A percentile compares a stretch with the other conserved stretches of the same genome.
Conservation (phyloP, 1,284 basidiomycete genomes). For the Trichosporon coremiiforme region DNA sequence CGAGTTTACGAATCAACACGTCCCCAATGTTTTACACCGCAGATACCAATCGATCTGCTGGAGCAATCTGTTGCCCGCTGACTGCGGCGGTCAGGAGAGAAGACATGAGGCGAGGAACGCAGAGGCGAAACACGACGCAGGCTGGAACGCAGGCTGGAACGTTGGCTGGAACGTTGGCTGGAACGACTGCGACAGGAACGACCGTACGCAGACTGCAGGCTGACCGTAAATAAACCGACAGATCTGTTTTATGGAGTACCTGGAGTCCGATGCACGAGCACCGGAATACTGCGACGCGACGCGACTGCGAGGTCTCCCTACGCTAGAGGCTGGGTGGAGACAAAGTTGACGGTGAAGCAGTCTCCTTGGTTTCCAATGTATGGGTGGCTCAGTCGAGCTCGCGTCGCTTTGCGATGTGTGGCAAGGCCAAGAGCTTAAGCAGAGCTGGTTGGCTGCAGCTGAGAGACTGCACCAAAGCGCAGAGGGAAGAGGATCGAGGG, state of each 20-base stretch:
- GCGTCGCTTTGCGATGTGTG: neutral
- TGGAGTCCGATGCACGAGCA: neutral
- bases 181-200: neutral
- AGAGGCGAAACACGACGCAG: neutral
- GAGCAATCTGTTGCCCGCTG: neutral
- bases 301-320: neutral
- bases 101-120: neutral
- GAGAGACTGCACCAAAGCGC: no score
- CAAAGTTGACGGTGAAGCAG: constrained; percentile 9
- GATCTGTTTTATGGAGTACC: no score
- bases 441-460: neutral
- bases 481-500: neutral
- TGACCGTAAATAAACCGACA: no score
- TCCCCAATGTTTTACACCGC: neutral
- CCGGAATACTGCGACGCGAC: neutral
- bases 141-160: no score
- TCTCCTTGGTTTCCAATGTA: constrained; percentile 11
- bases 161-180: no score
- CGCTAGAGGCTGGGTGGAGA: no score
- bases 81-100: neutral
- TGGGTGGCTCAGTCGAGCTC: neutral
- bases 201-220: neutral
- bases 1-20: no score
- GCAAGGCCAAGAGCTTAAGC: constrained; percentile 3
- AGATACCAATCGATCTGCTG: no score